These are phyloP conservation scores for Tolypocladium nubicola DNA, from an alignment of 2,329 filamentous ascomycete genomes.

Conservation along the genomic window DNA sequence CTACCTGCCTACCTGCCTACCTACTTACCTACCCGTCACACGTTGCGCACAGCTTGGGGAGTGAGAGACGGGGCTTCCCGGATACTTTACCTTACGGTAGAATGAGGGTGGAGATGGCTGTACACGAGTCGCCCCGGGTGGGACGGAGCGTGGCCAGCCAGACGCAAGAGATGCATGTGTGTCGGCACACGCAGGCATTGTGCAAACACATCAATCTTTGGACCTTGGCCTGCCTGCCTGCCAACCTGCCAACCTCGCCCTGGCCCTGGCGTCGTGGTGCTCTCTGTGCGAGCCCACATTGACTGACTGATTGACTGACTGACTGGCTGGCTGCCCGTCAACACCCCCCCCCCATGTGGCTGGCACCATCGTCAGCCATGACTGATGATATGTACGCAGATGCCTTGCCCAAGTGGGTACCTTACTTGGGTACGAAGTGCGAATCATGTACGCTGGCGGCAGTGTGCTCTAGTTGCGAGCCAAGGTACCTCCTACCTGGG, in stretches of 20 bases:
- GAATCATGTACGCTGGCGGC: neutral
- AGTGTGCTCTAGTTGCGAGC: neutral
- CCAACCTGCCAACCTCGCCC: neutral
- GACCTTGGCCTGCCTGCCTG: neutral
- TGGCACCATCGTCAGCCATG: neutral
- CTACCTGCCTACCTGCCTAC: neutral
- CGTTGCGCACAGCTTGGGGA: too few relatives aligned
- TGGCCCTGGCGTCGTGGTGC: neutral
- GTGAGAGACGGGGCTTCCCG: neutral
- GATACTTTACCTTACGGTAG: neutral
- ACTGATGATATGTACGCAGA: neutral
- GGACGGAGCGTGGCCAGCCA: neutral
- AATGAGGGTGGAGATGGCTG: neutral
- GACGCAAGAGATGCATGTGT: neutral
- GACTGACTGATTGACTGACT: neutral
- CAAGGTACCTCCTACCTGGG: too few relatives aligned
- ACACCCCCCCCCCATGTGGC: neutral
- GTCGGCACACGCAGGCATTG: neutral
- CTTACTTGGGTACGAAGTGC: neutral
- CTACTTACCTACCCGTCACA: neutral
- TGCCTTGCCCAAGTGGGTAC: neutral
- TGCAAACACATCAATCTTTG: neutral
- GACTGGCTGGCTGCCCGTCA: neutral
- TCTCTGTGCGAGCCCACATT: neutral
- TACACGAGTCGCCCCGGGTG: neutral